phyloP scores from a whole-genome alignment of 108 stramenopile species.

The Cylindrotheca closterium region DNA sequence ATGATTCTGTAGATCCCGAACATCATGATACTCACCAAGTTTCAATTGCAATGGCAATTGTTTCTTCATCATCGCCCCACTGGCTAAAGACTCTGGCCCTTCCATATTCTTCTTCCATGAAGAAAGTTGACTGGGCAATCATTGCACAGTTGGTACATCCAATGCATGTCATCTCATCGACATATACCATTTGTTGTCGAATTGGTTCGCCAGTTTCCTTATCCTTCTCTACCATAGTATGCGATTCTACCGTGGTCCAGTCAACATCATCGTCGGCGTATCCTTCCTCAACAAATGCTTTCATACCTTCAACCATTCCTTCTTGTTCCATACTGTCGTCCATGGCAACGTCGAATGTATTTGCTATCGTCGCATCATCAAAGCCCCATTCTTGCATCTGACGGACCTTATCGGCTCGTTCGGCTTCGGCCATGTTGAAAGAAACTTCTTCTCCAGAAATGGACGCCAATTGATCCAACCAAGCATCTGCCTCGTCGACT shows the following conservation, averaged over 20 bases:
- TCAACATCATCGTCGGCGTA: conserved; percentile 58
- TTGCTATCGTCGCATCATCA: conserved; percentile 53
- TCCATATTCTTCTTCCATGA: conserved; percentile 89
- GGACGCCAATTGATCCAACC: conserved; percentile 68
- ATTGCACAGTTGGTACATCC: conserved; percentile 90
- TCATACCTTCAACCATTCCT: conserved; percentile 45
- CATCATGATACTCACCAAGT: conserved; percentile 85
- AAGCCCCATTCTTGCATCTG: conserved; percentile 89
- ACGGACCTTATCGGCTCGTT: conserved; percentile 77
- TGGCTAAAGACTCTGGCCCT: conserved; percentile 89
- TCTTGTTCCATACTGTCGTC: conserved; percentile 62
- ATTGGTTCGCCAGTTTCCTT: conserved; percentile 66
- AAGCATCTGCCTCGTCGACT: conserved; percentile 58
- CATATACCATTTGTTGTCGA: conserved; percentile 86
- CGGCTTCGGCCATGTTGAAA: conserved; percentile 71
- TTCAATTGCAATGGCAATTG: conserved; percentile 81
- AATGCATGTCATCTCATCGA: conserved; percentile 92
- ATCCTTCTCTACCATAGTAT: conserved; percentile 70
- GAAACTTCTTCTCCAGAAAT: conserved; percentile 72
- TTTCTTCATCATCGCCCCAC: conserved; percentile 90
- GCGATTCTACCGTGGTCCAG: conserved; percentile 63
- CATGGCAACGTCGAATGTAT: conserved; percentile 62
- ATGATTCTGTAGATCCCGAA: too few species aligned
- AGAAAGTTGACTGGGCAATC: conserved; percentile 89
- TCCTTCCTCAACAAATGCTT: conserved; percentile 52